These are phyloP conservation scores for Sporobolomyces pararoseus DNA, from an alignment of 768 basidiomycete genomes.

Conservation along the genomic window DNA sequence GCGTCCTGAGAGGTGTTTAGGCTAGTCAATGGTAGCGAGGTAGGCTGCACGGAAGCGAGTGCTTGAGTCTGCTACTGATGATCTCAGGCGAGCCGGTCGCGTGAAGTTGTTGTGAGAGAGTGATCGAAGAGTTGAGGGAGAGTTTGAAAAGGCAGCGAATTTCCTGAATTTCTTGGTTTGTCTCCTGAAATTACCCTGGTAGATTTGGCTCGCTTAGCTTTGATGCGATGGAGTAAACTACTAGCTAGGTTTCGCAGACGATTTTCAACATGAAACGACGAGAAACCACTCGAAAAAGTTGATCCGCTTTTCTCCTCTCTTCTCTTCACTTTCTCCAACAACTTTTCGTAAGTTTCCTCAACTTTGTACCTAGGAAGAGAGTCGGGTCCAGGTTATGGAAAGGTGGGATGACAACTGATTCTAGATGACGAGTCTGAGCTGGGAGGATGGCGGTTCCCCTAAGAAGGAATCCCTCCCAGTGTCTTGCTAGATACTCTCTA, in stretches of 20 bases:
- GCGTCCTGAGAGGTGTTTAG: not conserved
- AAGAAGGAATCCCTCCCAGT: slow-evolving; percentile 14
- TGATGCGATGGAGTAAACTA: no score
- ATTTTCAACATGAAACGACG: no score
- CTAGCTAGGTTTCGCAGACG: no score
- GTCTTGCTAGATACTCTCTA: slow-evolving; percentile 19
- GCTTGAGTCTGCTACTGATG: no score
- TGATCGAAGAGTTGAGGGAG: not conserved
- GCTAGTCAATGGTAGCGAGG: no score
- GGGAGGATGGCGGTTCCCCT: slow-evolving; percentile 23
- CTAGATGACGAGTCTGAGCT: slow-evolving; percentile 27
- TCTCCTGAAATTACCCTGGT: no score
- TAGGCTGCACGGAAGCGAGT: no score
- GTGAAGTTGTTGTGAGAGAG: no score
- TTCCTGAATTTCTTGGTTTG: no score
- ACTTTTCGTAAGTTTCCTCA: slow-evolving; percentile 1
- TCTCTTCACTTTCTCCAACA: slow-evolving; percentile 1
- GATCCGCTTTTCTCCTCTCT: not conserved
- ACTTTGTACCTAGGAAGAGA: not conserved
- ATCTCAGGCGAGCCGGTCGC: no score
- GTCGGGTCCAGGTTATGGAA: not conserved
- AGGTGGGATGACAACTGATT: slow-evolving; percentile 7
- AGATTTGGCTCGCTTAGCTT: no score
- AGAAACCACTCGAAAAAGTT: no score
- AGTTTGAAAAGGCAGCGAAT: not conserved